Percentiles rank a stretch among this genome's conserved stretches.
phyloP scores from a whole-genome alignment of 345 rosid genomes.

The Balakata baccata region DNA sequence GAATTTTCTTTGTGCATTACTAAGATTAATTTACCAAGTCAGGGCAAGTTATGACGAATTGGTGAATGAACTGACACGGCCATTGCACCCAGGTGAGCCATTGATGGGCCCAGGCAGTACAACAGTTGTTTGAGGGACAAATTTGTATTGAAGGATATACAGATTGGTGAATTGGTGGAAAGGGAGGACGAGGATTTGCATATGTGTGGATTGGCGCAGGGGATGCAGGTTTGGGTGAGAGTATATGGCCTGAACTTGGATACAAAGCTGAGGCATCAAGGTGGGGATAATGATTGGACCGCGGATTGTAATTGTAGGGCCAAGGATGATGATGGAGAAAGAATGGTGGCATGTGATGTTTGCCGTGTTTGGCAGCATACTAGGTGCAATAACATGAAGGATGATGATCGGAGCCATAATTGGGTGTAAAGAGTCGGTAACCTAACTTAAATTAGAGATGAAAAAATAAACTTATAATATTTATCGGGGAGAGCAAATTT shows the following conservation, averaged over 20 bases:
- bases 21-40: conserved; percentile 37
- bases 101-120: conserved; percentile 27
- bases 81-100: conserved; percentile 48
- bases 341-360: conserved; percentile 61
- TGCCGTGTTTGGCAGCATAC: conserved; percentile 65
- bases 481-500: too few relatives aligned
- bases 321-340: conserved; percentile 62
- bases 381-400: conserved; percentile 42
- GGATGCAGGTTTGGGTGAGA: conserved; percentile 30
- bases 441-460: too few relatives aligned
- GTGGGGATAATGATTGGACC: conserved; percentile 51
- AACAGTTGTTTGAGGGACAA: not conserved
- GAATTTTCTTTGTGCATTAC: conserved; percentile 33
- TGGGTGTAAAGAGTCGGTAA: too few relatives aligned
- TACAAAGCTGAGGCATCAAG: conserved; percentile 45
- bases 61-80: conserved; percentile 33
- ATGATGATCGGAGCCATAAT: too few relatives aligned
- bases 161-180: conserved; percentile 15
- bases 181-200: conserved; percentile 17
- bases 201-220: conserved; percentile 12
- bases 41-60: conserved; percentile 41
- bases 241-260: conserved; percentile 44
- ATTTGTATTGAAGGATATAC: conserved; percentile 10
- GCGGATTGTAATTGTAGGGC: conserved; percentile 60
- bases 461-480: too few relatives aligned